phyloP scores from a whole-genome alignment of 257 asterid genomes.

The Nicotiana obtusifolia region DNA sequence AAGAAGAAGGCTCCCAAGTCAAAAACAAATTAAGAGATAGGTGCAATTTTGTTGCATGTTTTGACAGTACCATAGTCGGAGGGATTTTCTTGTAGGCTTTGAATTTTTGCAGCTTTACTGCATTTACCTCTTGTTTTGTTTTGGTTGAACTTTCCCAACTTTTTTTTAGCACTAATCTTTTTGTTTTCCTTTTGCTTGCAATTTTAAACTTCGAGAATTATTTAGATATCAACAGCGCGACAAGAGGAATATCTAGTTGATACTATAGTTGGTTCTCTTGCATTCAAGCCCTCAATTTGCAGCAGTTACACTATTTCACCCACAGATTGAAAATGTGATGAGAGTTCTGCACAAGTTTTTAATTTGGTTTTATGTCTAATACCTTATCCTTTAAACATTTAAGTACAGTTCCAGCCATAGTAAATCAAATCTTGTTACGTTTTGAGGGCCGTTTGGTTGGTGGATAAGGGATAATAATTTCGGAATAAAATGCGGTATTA shows the following conservation, averaged over 20 bases:
- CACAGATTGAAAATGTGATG: not conserved
- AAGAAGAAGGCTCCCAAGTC: slow-evolving; percentile 76
- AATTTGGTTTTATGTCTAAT: not conserved
- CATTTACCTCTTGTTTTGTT: not conserved
- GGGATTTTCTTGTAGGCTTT: slow-evolving; percentile 20
- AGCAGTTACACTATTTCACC: not conserved
- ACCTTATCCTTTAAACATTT: too few relatives aligned
- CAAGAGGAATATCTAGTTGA: not conserved
- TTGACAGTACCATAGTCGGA: not conserved
- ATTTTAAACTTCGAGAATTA: not conserved
- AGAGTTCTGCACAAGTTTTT: not conserved
- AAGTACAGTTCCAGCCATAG: not conserved
- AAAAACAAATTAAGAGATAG: slow-evolving; percentile 47
- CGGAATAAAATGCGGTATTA: too few relatives aligned
- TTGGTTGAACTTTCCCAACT: not conserved
- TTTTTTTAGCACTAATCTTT: not conserved
- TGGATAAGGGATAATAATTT: too few relatives aligned
- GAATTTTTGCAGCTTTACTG: not conserved
- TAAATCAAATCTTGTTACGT: not conserved
- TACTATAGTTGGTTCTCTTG: not conserved
- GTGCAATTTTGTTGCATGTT: slow-evolving; percentile 11
- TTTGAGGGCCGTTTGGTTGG: too few relatives aligned
- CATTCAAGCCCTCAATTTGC: not conserved
- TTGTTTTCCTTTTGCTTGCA: not conserved
- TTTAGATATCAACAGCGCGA: not conserved